Evolutionary conservation across 371 early-diverging fungal genomes (phyloP), one percentile per base, ranked within the genome.

Genomic region (Rhizopus microsporus): DNA sequence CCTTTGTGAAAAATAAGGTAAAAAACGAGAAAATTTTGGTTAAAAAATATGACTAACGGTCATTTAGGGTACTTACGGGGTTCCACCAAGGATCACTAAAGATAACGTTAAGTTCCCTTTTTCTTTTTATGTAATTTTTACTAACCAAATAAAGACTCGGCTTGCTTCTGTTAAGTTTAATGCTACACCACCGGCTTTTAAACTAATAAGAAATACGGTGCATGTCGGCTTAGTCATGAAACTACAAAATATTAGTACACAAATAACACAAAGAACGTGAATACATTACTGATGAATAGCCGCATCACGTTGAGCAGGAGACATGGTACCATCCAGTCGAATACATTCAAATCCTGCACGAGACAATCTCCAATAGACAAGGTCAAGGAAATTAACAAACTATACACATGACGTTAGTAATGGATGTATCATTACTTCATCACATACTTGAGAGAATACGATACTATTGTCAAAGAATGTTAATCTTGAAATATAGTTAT

Each of bases 161-260:
- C 90, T 91, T 1, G 99, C 99, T 61, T 95, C 96, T 1, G 95
- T 96, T 47, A 98, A 74, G 67, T 98, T 98, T 40, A 98, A 75
- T 0, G 97, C 99, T 6, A 97, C 93, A 48, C 98, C 97, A 32
- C 97, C 99, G n/a, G 97, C 98, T 62, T 92, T 92, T 10, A 97
- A 71, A 54, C 91, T 90, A 49, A 95, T 90, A 38, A 97, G 73
- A 63, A 97, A 96, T 29, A 95, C 93, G 0, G 94, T 96, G 49
- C 87, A 82, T 29, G 83, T 80, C 5, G 94, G 91, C 12, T 92
- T 88, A 13, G 83, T 89, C 78, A 87, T 89, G 63, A 97, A 97
- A 44, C 82, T 79, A 42, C 65, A 52, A 80, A 7, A 35, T 23
- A 43, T 31, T 7, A 42, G 31, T 78, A 43, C 72, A 68, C 13